Evolutionary conservation across 2,329 filamentous ascomycete genomes (phyloP), one percentile per base, ranked within the genome.

Genomic region (Scedosporium boydii): DNA sequence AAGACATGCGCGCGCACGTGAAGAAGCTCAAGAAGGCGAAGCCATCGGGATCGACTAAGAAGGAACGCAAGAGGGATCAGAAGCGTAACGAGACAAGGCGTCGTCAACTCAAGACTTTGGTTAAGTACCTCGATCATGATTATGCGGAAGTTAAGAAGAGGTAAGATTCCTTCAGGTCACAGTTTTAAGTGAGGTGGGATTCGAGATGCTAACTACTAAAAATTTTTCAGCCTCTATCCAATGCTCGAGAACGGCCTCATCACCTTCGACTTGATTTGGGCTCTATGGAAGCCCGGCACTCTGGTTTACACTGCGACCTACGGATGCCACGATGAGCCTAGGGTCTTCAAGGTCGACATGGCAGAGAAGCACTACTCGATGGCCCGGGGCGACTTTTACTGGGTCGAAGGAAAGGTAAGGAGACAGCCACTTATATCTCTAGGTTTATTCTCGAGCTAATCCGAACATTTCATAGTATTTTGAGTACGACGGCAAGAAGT

Each of bases 181-280:
- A n/a, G n/a, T n/a, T n/a, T n/a, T n/a, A n/a, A n/a, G n/a, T n/a
- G n/a, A n/a, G n/a, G n/a, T n/a, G n/a, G n/a, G n/a, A n/a, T n/a
- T n/a, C n/a, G n/a, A n/a, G n/a, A n/a, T n/a, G n/a, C n/a, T 23
- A 18, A n/a, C 16, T 21, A 18, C 26, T 27, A 42, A 58, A 41
- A 12, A 6, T 9, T 23, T 34, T 9, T 6, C 73, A 89, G 87
- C 1, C 80, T 96, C 0, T 88, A 92, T 67, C 89, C 91, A 0
- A 85, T 96, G 75, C 78, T 96, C 1, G 84, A 91, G 66, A 89
- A 87, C 38, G 90, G 91, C 7, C 86, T 91, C 55, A 96, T 96
- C 71, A 96, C 91, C 0, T 96, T 93, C 68, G 91, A 96, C 63
- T 81, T 96, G 2, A 78, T 96, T 1, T 96, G 92, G 92, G 91